Evolutionary conservation across 2,329 filamentous ascomycete species (phyloP), one percentile per base, ranked within the genome.

Genomic region (Pseudogymnoascus verrucosus): DNA sequence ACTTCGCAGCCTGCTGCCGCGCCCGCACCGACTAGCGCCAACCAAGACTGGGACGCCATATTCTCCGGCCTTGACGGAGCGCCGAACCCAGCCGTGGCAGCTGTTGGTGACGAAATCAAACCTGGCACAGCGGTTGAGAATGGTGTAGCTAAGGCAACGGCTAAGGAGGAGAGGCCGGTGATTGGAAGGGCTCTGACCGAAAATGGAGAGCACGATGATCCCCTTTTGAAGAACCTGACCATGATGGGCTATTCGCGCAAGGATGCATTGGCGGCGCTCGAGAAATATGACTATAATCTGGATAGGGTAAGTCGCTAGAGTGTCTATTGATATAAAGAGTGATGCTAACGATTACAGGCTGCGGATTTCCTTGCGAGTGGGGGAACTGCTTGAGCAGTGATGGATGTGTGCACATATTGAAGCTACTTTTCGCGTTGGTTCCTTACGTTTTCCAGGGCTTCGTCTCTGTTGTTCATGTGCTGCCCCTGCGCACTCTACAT

Each of bases 241-340:
- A 83, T 85, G 8, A 96, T 98, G 92, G 93, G 93, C 0, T 98
- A 96, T 73, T 77, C 85, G 4, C 82, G 93, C 31, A 78, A 81
- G 6, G 86, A 90, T 61, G 89, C 91, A 14, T 78, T 97, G 37
- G 80, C 81, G 60, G 93, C 95, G 23, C 78, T 98, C 73, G 93
- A 98, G 80, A 93, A 93, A 75, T 96, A 90, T 74, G 92, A 98
- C 78, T 97, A 98, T 77, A 95, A 97, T 75, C 83, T 97, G 74
- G 92, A 96, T 77, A 91, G 90, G 85, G 93, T 96, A 78, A 78
- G 86, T 79, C 64, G 14, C 16, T 66, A 37, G 59, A 23, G 5
- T 57, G 10, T 5, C 4, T 34, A 2, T 57, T 57, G 16, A 34
- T 7, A 12, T 57, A n/a, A 21, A 34, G n/a, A 10, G 5, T 8